Evolutionary conservation across 495 filamentous ascomycete genomes (phyloP).

Genomic region (Filosporella fistucella): DNA sequence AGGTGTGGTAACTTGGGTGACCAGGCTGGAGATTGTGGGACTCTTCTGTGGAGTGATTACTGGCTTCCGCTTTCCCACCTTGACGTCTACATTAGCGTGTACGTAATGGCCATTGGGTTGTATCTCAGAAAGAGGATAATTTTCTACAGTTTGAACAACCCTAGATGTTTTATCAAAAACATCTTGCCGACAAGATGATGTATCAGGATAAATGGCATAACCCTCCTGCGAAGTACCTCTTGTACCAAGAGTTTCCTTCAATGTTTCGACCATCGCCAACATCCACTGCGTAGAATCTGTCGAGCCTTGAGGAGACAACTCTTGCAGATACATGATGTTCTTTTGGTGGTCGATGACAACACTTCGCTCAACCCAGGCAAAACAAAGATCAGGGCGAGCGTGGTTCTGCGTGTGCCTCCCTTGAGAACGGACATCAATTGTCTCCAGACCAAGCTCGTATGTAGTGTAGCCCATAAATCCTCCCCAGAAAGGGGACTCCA

Average conservation of each 20-base stretch:
- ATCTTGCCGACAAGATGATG: no score
- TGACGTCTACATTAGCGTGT: neutral
- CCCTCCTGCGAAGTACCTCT: no score
- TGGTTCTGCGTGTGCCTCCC: conserved; percentile 19
- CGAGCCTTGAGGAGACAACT: no score
- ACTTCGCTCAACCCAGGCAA: conserved; percentile 74
- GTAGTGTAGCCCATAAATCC: conserved; percentile 88
- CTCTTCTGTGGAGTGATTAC: neutral
- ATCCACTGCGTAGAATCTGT: no score
- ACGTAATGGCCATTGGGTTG: no score
- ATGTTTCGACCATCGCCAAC: no score
- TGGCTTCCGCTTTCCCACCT: neutral
- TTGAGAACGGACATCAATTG: conserved; percentile 44
- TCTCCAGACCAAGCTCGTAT: conserved; percentile 76
- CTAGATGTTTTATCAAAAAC: no score
- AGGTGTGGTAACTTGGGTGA: conserved; percentile 26
- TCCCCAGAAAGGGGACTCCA: conserved; percentile 67
- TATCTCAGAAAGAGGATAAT: no score
- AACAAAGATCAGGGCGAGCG: conserved; percentile 62
- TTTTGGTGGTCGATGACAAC: conserved; percentile 73
- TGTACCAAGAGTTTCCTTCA: no score
- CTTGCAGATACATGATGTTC: conserved; percentile 60
- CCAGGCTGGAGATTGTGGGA: neutral
- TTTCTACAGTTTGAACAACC: no score
- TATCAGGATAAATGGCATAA: no score